Base-by-base conservation (phyloP, 192 early-diverging fungal species). In the Coemansia sp. region DNA sequence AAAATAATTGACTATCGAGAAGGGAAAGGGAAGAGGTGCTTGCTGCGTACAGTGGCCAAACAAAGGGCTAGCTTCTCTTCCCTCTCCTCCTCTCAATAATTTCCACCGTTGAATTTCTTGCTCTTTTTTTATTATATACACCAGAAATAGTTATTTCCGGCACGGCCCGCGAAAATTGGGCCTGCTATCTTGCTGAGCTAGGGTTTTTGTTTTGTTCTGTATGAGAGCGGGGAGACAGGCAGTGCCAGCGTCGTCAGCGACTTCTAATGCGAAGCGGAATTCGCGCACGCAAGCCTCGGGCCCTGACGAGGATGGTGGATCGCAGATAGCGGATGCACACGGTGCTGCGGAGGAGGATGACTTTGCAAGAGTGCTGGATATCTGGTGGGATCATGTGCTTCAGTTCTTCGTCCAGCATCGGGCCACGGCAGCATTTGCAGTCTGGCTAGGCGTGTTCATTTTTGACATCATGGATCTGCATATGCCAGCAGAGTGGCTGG, bases 401-500 rank as follows among this genome's bases (percentile, higher is more conserved):
- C 66, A 39, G 19, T 81, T 76, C 30, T 81, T 81, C 53, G 42
- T 65, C 10, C 59, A 61, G 56, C 79, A 81, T 42, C 73, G 78
- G 23, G 78, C 78, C 14, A 66, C 67, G 7, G 67, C 78, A 6
- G 74, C 67, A 32, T 39, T 81, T 46, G 62, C 56, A 1, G 70
- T 66, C 9, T 81, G 78, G 70, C 61, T 70, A n/a, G 63, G 63
- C 39, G 64, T 81, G 25, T 73, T 63, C 46, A 51, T 70, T 14
- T 69, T 81, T 51, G 78, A 81, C 57, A 65, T 42, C 6, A 64
- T 75, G 31, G 74, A 76, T 25, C 32, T 72, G 24, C 74, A 63
- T 53, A 67, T 81, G 74, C 78, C 78, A 4, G 78, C 74, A 4
- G 78, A 81, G 51, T 81, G 78, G 78, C 71, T 81, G 59, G 67